A percentile compares a stretch with the other conserved stretches of the same genome.
phyloP scores from a whole-genome alignment of 73 alveolate species.

The Paraurostyla sp. region DNA sequence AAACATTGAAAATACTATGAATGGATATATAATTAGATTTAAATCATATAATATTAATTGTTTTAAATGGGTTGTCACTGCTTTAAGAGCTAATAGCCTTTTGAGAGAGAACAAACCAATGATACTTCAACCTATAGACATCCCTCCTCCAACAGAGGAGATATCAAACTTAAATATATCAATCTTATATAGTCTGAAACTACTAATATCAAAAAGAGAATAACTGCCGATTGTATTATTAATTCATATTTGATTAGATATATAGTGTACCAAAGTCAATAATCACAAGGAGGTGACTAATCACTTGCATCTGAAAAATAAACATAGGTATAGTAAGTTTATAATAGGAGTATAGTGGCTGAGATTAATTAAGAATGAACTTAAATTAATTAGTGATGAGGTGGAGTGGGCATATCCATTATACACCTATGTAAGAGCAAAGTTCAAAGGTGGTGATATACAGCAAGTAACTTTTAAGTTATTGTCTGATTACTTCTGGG shows the following conservation, averaged over 20 bases:
- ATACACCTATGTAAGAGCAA: not conserved
- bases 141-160: not conserved
- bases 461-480: not conserved
- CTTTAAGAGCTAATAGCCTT: slow-evolving; percentile 16
- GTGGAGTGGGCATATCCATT: slow-evolving; percentile 42
- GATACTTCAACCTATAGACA: not conserved
- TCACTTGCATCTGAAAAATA: not conserved
- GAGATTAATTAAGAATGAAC: not conserved
- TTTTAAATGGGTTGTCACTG: slow-evolving; percentile 29
- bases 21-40: no score
- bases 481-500: slow-evolving; percentile 33
- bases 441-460: not conserved
- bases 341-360: not conserved
- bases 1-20: no score
- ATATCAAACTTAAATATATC: not conserved
- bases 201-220: slow-evolving; percentile 7
- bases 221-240: not conserved
- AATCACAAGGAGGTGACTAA: not conserved
- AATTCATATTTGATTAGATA: not conserved
- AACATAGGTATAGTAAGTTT: not conserved
- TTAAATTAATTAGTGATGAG: not conserved
- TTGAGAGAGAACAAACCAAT: not conserved
- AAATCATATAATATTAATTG: no score
- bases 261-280: no score
- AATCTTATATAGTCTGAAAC: slow-evolving; percentile 12